Evolutionary conservation across 129 eudicot species (phyloP).

Genomic region (Tanacetum coccineum): DNA sequence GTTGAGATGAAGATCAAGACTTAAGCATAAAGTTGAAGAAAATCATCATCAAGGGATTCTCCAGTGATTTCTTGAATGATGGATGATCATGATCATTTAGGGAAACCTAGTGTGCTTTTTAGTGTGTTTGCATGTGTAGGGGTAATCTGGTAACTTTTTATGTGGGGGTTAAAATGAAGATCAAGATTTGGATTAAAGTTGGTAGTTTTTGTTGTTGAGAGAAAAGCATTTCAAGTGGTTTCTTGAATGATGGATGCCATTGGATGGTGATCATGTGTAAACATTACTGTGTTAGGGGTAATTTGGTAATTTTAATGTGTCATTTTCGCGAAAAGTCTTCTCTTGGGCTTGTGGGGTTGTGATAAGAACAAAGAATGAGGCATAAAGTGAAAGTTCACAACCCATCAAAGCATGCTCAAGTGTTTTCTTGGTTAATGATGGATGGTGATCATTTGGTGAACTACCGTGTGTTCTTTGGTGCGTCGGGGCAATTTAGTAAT

Average conservation of each 20-base stretch:
- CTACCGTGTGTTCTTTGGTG: slow-evolving; percentile 14
- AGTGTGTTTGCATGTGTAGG: slow-evolving; percentile 9
- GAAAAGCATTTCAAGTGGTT: slow-evolving; percentile 16
- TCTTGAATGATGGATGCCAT: too few species aligned
- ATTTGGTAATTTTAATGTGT: background rate
- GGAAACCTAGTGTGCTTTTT: background rate
- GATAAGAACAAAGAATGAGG: slow-evolving; percentile 27
- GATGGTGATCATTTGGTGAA: slow-evolving; percentile 18
- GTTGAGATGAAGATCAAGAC: slow-evolving; percentile 17
- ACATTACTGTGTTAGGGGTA: background rate
- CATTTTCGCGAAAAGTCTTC: background rate
- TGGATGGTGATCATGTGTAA: background rate
- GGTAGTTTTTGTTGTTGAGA: slow-evolving; percentile 2
- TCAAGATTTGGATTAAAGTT: slow-evolving; percentile 18
- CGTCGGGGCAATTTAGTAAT: slow-evolving; percentile 9
- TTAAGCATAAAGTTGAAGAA: slow-evolving; percentile 17
- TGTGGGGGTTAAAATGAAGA: slow-evolving; percentile 11
- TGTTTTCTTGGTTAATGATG: slow-evolving; percentile 19
- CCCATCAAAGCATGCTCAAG: slow-evolving; percentile 31
- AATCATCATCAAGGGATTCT: slow-evolving; percentile 10
- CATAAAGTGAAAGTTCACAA: slow-evolving; percentile 25
- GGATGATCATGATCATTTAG: slow-evolving; percentile 3
- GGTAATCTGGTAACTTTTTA: slow-evolving; percentile 15
- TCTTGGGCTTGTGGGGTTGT: slow-evolving; percentile 16
- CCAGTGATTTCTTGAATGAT: slow-evolving; percentile 26